Evolutionary conservation across 305 asterid genomes (phyloP).

Genomic region (Solanum hybrid): DNA sequence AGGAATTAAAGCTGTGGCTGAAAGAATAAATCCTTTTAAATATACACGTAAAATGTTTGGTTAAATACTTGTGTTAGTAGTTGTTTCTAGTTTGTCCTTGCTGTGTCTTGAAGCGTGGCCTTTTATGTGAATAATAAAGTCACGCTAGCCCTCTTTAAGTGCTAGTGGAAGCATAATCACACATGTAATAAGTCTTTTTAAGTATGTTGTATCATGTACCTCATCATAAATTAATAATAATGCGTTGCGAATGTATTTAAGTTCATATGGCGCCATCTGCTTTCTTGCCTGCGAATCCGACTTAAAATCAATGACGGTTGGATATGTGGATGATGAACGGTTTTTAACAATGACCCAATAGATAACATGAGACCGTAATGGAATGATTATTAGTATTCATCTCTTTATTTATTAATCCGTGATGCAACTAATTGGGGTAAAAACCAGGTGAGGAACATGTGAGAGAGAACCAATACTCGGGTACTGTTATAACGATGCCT

Average conservation of each 20-base stretch:
- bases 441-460: neutral
- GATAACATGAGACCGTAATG: neutral
- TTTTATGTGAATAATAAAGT: neutral
- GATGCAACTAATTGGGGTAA: neutral
- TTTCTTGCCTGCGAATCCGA: neutral
- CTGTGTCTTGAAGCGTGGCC: neutral
- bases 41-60: neutral
- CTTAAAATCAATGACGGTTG: neutral
- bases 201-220: neutral
- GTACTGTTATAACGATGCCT: neutral
- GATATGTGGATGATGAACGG: neutral
- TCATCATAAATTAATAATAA: no score
- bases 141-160: neutral
- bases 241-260: neutral
- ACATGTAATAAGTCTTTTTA: neutral
- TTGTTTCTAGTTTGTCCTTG: neutral
- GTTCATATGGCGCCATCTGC: neutral
- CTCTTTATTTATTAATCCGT: neutral
- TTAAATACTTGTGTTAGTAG: neutral
- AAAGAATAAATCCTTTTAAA: neutral
- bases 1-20: neutral
- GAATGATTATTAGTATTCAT: neutral
- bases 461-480: neutral
- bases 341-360: neutral
- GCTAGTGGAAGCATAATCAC: neutral